phyloP scores from a whole-genome alignment of 257 asterid species.

The Gentiana dahurica region DNA sequence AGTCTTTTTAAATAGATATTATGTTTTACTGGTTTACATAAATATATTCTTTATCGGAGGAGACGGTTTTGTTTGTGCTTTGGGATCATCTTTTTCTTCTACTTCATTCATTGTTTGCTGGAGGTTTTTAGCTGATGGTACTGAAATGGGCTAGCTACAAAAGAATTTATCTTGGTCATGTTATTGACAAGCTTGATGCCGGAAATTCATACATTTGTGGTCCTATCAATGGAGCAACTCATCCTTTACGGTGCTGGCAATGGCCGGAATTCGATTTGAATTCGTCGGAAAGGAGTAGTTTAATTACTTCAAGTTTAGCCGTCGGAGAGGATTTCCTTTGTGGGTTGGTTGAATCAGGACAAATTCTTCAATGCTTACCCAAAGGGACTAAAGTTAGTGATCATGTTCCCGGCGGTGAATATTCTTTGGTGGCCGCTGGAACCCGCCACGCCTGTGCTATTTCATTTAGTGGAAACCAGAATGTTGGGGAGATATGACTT shows the following conservation, averaged over 20 bases:
- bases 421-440: slow-evolving; percentile 37
- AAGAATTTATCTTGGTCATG: slow-evolving; percentile 44
- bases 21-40: too few species aligned
- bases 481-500: slow-evolving; percentile 63
- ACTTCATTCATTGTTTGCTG: slow-evolving; percentile 53
- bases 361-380: slow-evolving; percentile 15
- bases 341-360: too few species aligned
- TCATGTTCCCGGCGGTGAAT: background rate
- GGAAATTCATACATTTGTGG: slow-evolving; percentile 70
- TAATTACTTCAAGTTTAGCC: too few species aligned
- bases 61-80: slow-evolving; percentile 54
- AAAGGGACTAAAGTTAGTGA: slow-evolving; percentile 20
- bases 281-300: slow-evolving; percentile 43
- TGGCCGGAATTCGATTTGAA: slow-evolving; percentile 18
- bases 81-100: slow-evolving; percentile 32
- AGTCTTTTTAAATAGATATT: too few species aligned
- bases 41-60: slow-evolving; percentile 42
- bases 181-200: slow-evolving; percentile 36
- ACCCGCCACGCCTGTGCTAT: slow-evolving; percentile 21
- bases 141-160: slow-evolving; percentile 17
- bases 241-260: slow-evolving; percentile 45
- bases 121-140: slow-evolving; percentile 39
- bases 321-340: too few species aligned
- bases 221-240: slow-evolving; percentile 15
- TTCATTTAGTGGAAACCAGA: slow-evolving; percentile 25